Conservation (phyloP, 1,284 basidiomycete genomes). For the Athelia psychrophila region DNA sequence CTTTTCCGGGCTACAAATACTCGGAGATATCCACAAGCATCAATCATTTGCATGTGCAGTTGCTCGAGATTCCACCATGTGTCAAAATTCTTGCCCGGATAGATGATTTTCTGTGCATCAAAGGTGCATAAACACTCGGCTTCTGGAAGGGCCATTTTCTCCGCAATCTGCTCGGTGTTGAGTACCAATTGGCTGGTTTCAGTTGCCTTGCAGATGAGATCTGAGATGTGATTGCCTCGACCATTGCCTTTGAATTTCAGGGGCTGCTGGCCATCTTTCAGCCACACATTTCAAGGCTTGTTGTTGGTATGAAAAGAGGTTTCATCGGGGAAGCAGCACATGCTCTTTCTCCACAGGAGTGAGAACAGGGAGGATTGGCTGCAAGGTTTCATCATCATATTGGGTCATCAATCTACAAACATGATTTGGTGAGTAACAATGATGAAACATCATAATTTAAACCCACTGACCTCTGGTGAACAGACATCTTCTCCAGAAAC, state of each 20-base stretch:
- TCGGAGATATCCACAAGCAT: conserved; percentile 12
- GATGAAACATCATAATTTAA: conserved; percentile 1
- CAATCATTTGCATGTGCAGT: conserved; percentile 7
- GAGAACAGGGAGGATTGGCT: conserved; percentile 13
- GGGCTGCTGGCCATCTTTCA: conserved; percentile 15
- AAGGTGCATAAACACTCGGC: conserved; percentile 7
- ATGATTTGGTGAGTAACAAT: neutral
- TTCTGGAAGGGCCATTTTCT: conserved; percentile 12
- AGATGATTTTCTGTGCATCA: conserved; percentile 12
- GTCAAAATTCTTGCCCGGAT: conserved; percentile 14
- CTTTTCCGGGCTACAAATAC: conserved; percentile 6
- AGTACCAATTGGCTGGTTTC: conserved; percentile 15
- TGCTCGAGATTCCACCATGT: conserved; percentile 14
- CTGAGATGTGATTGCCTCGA: conserved; percentile 20
- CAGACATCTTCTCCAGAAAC: conserved; percentile 12
- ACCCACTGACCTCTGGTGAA: conserved; percentile 7
- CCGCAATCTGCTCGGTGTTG: conserved; percentile 9
- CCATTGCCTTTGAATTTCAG: conserved; percentile 23
- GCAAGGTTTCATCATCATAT: conserved; percentile 11
- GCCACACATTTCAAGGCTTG: conserved; percentile 14
- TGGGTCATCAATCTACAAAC: conserved; percentile 6
- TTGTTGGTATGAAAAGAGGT: conserved; percentile 19
- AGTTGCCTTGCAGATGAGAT: conserved; percentile 20
- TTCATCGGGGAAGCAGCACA: conserved; percentile 20
- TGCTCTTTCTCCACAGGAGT: conserved; percentile 15